Base-by-base conservation (phyloP, 176 grass and related monocot species). In the Triticum timopheevii region DNA sequence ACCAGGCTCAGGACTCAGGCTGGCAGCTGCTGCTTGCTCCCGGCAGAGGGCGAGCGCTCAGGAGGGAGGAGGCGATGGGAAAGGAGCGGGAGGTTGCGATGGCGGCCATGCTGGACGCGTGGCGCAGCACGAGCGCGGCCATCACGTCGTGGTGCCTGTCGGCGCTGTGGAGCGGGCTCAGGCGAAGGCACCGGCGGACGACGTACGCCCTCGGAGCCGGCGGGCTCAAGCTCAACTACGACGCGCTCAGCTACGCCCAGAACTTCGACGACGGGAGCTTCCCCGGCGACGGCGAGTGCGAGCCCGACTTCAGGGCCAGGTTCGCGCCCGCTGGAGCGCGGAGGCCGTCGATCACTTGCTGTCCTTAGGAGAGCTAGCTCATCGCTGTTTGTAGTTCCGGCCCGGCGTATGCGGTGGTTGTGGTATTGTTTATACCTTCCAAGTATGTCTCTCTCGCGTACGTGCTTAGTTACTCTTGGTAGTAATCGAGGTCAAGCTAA, bases 151-250 rank as follows among this genome's bases (percentile, higher is more conserved):
- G 89, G 74, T 93, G 92, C 35, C 36, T 80, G 28, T 30, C 82
- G 71, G 80, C 73, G 7, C 64, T 88, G 39, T 93, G 91, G 91
- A 40, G 86, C 5, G 65, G 85, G 52, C 62, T 93, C 15, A 82
- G 70, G 9, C 64, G 67, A 1, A 79, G 76, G 50, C 80, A 73
- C 69, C 38, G 42, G 25, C 62, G 67, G 30, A 50, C 42, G 42
- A 30, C 76, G 12, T 80, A 62, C 82, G 34, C 82, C 72, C 75
- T 85, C 23, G 33, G 82, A 35, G 84, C 77, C 72, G 82, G 91
- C 6, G 82, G 85, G 79, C 82, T 93, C 71, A 93, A 88, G 79
- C 82, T 93, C 71, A 93, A 86, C 87, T 93, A 93, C 80, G 92
- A 88, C 84, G 83, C 88, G 65, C 77, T 88, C 69, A 86, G 86